Conservation (phyloP, 768 basidiomycete genomes). For the Tremella fuciformis region DNA sequence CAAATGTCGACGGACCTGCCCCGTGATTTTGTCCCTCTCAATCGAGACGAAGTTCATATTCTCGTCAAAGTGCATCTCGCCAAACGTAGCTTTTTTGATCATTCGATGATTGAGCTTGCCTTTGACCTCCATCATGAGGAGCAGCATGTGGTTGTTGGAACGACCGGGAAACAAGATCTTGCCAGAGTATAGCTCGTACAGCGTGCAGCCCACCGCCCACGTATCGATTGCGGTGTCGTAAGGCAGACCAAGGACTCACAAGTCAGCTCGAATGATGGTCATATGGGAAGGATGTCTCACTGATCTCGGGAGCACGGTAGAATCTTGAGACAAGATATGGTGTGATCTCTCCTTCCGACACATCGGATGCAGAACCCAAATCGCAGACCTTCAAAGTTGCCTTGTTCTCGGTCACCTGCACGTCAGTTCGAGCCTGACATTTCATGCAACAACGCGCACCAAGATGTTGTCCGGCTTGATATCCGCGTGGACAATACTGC, state of each 20-base stretch:
- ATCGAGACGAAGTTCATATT: constrained; percentile 76
- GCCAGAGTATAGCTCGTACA: constrained; percentile 73
- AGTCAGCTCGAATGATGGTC: constrained; percentile 4
- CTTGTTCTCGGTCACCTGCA: constrained; percentile 90
- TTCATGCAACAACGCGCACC: constrained; percentile 56
- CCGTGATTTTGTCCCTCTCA: constrained; percentile 79
- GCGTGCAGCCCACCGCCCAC: constrained; percentile 95
- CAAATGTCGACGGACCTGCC: constrained; percentile 62
- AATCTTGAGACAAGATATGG: constrained; percentile 97
- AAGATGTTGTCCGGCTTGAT: constrained; percentile 98
- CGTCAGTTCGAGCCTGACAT: constrained; percentile 1
- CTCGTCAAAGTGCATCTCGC: constrained; percentile 89
- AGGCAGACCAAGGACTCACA: constrained; percentile 82
- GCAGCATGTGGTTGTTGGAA: constrained; percentile 95
- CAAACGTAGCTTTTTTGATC: constrained; percentile 92
- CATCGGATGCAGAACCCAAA: constrained; percentile 93
- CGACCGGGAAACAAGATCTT: constrained; percentile 97
- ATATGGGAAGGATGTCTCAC: constrained; percentile 56
- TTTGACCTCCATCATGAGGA: constrained; percentile 96
- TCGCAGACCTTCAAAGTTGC: constrained; percentile 91
- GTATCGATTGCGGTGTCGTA: constrained; percentile 92
- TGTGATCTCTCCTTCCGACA: constrained; percentile 84
- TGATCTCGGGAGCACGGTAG: constrained; percentile 98
- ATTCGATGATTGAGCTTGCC: constrained; percentile 88
- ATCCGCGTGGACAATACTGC: constrained; percentile 95